Conservation (phyloP, 2,329 filamentous ascomycete genomes). For the Arthrobotrys iridis region DNA sequence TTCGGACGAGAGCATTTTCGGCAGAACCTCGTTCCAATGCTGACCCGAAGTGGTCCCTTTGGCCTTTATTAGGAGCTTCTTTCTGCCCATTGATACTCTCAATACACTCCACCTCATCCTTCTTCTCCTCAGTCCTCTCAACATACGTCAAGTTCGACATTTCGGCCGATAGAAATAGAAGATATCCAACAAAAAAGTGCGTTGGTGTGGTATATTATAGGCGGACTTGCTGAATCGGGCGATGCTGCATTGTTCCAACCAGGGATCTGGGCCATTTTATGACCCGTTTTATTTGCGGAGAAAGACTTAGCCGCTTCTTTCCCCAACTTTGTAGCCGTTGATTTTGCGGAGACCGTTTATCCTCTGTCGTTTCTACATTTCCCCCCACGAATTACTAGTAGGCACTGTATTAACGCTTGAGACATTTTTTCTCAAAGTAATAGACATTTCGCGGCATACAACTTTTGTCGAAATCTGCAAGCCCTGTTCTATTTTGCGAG, state of each 20-base stretch:
- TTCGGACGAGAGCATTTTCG: constrained; percentile 70
- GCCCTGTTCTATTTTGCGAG: background rate
- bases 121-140: constrained; percentile 34
- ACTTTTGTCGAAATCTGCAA: background rate
- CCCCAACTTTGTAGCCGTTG: constrained; percentile 17
- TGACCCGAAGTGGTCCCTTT: constrained; percentile 40
- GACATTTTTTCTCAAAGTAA: background rate
- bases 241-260: constrained; percentile 27
- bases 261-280: constrained; percentile 36
- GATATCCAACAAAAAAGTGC: constrained; percentile 25
- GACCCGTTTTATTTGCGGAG: constrained; percentile 27
- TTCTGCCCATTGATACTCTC: constrained; percentile 35
- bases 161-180: constrained; percentile 3
- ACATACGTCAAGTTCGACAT: constrained; percentile 39
- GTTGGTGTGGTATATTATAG: constrained; percentile 22
- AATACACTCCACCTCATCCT: constrained; percentile 28
- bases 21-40: constrained; percentile 64
- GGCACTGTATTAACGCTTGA: background rate
- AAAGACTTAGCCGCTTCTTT: constrained; percentile 31
- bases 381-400: constrained; percentile 24
- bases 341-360: constrained; percentile 28
- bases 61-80: background rate
- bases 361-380: background rate
- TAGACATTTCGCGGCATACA: background rate
- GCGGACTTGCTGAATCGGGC: constrained; percentile 21